phyloP scores from a whole-genome alignment of 192 early-diverging fungal species.

The Phlyctochytrium planicorne region DNA sequence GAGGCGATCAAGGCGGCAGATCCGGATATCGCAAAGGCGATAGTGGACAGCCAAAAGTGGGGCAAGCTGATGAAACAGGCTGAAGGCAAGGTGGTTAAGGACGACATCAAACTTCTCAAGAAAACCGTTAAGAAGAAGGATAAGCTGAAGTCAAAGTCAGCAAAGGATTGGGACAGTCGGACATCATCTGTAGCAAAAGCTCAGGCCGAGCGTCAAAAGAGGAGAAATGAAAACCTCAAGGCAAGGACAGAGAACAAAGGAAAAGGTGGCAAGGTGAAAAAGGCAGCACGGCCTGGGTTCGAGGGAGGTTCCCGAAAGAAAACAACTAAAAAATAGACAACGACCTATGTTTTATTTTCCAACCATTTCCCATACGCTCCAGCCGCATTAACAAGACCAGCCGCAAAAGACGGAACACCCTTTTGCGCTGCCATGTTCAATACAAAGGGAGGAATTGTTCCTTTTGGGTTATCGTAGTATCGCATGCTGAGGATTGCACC shows the following conservation, averaged over 20 bases:
- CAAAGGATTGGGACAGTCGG: conserved; percentile 80
- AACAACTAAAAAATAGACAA: too few relatives aligned
- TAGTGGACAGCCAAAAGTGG: conserved; percentile 83
- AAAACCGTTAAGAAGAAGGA: conserved; percentile 87
- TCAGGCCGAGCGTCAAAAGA: conserved; percentile 70
- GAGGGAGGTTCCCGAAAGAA: conserved; percentile 39
- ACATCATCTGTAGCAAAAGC: conserved; percentile 60
- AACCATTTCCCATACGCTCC: neutral
- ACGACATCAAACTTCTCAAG: conserved; percentile 85
- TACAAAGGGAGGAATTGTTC: neutral
- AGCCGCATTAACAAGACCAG: neutral
- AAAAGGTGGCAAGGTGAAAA: conserved; percentile 59
- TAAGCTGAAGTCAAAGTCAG: conserved; percentile 80
- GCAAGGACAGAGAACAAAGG: conserved; percentile 69
- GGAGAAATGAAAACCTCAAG: conserved; percentile 84
- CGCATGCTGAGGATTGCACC: neutral
- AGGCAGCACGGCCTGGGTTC: conserved; percentile 51
- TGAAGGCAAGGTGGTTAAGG: conserved; percentile 88
- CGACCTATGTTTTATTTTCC: conserved; percentile 7
- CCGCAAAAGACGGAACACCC: conserved; percentile 3
- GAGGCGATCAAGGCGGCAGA: conserved; percentile 69
- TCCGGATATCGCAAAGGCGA: conserved; percentile 50
- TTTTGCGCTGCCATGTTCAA: conserved; percentile 9
- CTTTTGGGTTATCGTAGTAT: conserved; percentile 4
- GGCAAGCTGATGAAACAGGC: conserved; percentile 75